A percentile compares a stretch with the other conserved stretches of the same genome.
These are phyloP conservation scores for Quercus engelmannii DNA, from an alignment of 306 rosid species.

Conservation along the genomic window DNA sequence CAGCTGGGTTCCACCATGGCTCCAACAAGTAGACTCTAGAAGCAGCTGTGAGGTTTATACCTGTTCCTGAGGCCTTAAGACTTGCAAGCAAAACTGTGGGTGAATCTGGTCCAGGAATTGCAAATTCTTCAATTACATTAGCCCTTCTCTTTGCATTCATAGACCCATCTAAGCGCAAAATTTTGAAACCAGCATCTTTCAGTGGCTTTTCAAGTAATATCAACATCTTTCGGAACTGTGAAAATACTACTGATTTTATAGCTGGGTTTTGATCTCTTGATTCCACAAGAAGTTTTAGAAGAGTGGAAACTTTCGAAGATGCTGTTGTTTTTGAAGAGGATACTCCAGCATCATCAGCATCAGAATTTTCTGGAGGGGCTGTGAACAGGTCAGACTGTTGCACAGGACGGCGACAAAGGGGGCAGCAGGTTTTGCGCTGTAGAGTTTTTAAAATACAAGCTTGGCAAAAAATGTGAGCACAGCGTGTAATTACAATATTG, in stretches of 20 bases:
- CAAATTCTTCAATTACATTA: conserved; percentile 56
- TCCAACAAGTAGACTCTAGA: conserved; percentile 73
- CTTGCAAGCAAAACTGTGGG: conserved; percentile 77
- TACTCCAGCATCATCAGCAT: conserved; percentile 22
- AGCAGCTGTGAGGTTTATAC: conserved; percentile 79
- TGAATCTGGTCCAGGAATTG: conserved; percentile 13
- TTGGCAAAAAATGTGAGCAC: conserved; percentile 77
- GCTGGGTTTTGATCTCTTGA: conserved; percentile 47
- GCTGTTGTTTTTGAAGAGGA: conserved; percentile 15
- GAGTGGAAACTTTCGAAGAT: conserved; percentile 59
- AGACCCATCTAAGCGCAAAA: conserved; percentile 60
- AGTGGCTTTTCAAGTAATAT: conserved; percentile 54
- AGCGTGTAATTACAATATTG: conserved; percentile 58
- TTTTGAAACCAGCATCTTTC: conserved; percentile 69
- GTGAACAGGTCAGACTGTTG: conserved; percentile 63
- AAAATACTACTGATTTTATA: conserved; percentile 71
- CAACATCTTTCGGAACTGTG: conserved; percentile 75
- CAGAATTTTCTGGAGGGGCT: conserved; percentile 46
- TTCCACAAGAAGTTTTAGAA: conserved; percentile 57
- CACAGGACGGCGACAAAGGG: conserved; percentile 68
- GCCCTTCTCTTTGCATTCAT: conserved; percentile 69
- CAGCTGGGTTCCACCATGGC: conserved; percentile 94
- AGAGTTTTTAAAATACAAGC: conserved; percentile 62
- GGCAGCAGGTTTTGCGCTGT: conserved; percentile 50
- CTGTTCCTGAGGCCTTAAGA: conserved; percentile 71